Base-by-base conservation (phyloP, 768 basidiomycete species). In the Saitozyma sp. region DNA sequence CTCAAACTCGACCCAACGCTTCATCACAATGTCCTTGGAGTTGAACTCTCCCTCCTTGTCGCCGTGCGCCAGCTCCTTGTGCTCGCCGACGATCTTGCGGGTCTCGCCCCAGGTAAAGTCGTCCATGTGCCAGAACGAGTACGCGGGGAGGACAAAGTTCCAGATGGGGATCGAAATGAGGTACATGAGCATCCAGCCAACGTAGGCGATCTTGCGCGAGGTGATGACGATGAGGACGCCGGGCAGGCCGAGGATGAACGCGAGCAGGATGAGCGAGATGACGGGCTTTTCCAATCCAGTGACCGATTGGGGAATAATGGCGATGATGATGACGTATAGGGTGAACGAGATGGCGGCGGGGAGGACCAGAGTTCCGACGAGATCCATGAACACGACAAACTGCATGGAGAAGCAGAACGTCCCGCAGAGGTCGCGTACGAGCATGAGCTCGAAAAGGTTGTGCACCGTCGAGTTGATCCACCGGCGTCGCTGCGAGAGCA, bases 341-440 rank as follows among this genome's bases (percentile, higher is more conserved):
- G 96, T 98, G 84, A 99, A 98, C 45, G 91, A 86, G 82, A 98
- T 98, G 65, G 96, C 95, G 46, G 94, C 96, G 19, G 96, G 96
- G 20, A 98, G 84, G 38, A 98, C 95, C 65, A 99, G 85, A 3
- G 96, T 98, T 76, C 95, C 95, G 64, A 90, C 87, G 66, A 99
- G 83, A 78, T 99, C 96, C 94, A 99, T 99, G 78, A 89, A 93
- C 42, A 95, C 92, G 69, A 97, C 92, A 76, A 97, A 97, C 83
- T 96, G 94, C 95, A 97, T 97, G 10, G 92, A 94, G 86, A 99
- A 98, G 83, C 96, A 99, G 88, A 98, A 99, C 3, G 94, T 97
- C 52, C 96, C 96, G 70, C 95, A 99, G n/a, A 98, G 86, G 79
- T 99, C 96, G 20, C 94, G 87, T 29, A 99, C 95, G 54, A 97